Evolutionary conservation across 2,329 filamentous ascomycete genomes (phyloP).

Genomic region (Fusarium virguliforme): DNA sequence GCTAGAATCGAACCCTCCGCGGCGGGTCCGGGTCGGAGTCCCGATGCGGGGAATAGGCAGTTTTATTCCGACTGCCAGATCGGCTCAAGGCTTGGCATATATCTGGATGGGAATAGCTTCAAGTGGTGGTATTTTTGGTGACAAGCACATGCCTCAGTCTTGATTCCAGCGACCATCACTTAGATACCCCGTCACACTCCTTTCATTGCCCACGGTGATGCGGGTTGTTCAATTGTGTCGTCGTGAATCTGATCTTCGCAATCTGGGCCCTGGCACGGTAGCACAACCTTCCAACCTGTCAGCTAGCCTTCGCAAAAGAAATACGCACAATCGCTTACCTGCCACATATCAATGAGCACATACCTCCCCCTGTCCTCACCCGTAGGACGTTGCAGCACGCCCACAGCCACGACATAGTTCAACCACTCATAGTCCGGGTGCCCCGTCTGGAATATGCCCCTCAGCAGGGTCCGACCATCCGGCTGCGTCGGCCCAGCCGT

Average conservation of each 20-base stretch:
- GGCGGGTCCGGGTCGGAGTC: too few species aligned
- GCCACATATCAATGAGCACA: slow-evolving; percentile 50
- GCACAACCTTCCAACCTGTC: slow-evolving; percentile 30
- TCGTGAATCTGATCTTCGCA: slow-evolving; percentile 19
- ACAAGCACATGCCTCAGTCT: background rate
- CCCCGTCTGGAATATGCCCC: slow-evolving; percentile 56
- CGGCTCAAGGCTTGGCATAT: too few species aligned
- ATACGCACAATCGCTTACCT: slow-evolving; percentile 31
- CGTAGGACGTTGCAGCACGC: slow-evolving; percentile 34
- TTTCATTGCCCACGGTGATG: slow-evolving; percentile 18
- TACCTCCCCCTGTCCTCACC: slow-evolving; percentile 40
- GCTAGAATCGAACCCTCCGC: too few species aligned
- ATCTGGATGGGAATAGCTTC: too few species aligned
- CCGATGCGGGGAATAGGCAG: too few species aligned
- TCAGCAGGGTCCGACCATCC: slow-evolving; percentile 49
- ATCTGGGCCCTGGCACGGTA: slow-evolving; percentile 24
- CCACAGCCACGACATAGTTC: slow-evolving; percentile 54
- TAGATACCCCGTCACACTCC: background rate
- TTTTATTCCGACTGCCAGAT: too few species aligned
- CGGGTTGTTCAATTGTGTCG: slow-evolving; percentile 1
- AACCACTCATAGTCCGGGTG: slow-evolving; percentile 58
- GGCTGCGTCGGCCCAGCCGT: slow-evolving; percentile 57
- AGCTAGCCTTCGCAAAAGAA: background rate
- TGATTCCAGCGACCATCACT: background rate
- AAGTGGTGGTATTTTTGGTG: too few species aligned